Conservation (phyloP, 1,284 basidiomycete genomes). For the Ustilago esculenta region DNA sequence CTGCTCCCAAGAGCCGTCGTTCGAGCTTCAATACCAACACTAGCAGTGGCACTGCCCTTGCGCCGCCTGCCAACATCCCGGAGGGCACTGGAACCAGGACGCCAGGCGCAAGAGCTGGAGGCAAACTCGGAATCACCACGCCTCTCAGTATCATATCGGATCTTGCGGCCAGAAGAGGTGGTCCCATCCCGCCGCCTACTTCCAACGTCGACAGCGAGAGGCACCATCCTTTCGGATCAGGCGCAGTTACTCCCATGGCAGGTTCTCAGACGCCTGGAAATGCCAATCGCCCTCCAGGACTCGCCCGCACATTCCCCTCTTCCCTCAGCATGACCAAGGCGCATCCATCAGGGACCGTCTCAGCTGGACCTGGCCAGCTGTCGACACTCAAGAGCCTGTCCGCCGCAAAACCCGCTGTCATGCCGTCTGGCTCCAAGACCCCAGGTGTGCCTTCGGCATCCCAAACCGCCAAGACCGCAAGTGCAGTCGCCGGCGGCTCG, state of each 20-base stretch:
- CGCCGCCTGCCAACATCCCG: conserved; percentile 14
- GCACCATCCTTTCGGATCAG: conserved; percentile 61
- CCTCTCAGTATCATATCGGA: conserved; percentile 67
- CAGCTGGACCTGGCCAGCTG: conserved; percentile 35
- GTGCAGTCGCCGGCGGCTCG: conserved; percentile 43
- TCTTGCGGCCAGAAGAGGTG: conserved; percentile 58
- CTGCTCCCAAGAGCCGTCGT: conserved; percentile 36
- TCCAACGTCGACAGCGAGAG: conserved; percentile 48
- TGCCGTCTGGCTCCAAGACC: conserved; percentile 23
- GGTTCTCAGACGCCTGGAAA: conserved; percentile 54
- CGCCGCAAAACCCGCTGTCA: conserved; percentile 9
- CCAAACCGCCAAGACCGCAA: conserved; percentile 20
- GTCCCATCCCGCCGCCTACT: conserved; percentile 30
- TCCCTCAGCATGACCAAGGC: conserved; percentile 53
- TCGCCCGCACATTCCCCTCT: conserved; percentile 34
- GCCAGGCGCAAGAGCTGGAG: conserved; percentile 51
- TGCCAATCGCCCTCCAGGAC: conserved; percentile 29
- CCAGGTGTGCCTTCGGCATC: conserved; percentile 9
- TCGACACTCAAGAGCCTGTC: conserved; percentile 31
- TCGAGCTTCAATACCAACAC: conserved; percentile 45
- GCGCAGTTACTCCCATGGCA: conserved; percentile 58
- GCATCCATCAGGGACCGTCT: conserved; percentile 9
- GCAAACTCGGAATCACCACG: conserved; percentile 53
- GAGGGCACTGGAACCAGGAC: conserved; percentile 45
- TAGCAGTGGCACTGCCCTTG: conserved; percentile 37